These are phyloP conservation scores for Acacia confusa DNA, from an alignment of 306 rosid genomes.

Conservation along the genomic window DNA sequence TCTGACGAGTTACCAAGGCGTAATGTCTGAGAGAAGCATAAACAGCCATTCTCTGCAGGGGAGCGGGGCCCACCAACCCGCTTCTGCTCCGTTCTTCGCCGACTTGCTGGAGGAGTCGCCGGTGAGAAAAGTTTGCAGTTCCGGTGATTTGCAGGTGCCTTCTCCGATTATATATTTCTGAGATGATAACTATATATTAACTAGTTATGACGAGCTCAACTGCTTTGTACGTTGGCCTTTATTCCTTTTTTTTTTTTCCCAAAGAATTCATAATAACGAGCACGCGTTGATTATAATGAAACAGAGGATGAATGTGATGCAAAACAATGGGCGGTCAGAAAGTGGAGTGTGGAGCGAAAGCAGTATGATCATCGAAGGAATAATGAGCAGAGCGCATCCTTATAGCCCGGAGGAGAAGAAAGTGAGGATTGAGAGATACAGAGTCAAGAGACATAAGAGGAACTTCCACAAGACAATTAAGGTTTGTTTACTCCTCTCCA, in stretches of 20 bases:
- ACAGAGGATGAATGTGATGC: slow-evolving; percentile 53
- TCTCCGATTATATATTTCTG: background rate
- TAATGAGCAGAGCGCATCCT: slow-evolving; percentile 71
- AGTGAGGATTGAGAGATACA: slow-evolving; percentile 79
- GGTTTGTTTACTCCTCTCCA: slow-evolving; percentile 37
- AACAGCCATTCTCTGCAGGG: slow-evolving; percentile 59
- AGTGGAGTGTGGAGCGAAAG: slow-evolving; percentile 71
- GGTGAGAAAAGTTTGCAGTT: slow-evolving; percentile 62
- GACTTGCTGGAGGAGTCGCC: slow-evolving; percentile 39
- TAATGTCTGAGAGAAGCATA: slow-evolving; percentile 49
- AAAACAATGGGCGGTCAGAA: slow-evolving; percentile 45
- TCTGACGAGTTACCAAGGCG: slow-evolving; percentile 3
- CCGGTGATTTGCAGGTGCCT: slow-evolving; percentile 66
- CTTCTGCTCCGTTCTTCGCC: slow-evolving; percentile 35
- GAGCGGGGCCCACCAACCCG: slow-evolving; percentile 44
- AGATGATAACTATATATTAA: background rate
- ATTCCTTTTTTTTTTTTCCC: no score
- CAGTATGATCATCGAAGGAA: slow-evolving; percentile 81
- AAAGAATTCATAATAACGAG: background rate
- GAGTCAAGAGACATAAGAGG: slow-evolving; percentile 74
- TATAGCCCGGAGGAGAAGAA: slow-evolving; percentile 90
- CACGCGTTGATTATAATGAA: background rate
- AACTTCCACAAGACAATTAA: slow-evolving; percentile 93
- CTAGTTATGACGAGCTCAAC: background rate
- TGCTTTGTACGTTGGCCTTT: background rate